Evolutionary conservation across 2,329 filamentous ascomycete genomes (phyloP).

Genomic region (Bertia moriformis): DNA sequence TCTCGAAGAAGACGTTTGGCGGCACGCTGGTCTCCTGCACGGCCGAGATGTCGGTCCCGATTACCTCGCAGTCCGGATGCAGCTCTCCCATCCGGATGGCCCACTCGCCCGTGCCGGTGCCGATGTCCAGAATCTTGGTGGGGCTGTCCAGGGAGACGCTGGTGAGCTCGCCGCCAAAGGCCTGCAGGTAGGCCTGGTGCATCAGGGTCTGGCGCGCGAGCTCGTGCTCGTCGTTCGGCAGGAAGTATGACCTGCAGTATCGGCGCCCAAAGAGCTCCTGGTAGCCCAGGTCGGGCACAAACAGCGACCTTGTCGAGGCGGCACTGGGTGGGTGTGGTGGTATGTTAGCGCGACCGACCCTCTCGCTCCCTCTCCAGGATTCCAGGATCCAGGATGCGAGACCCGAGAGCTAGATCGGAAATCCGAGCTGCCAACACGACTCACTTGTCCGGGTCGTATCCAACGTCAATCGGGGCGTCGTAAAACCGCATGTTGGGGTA

Average conservation of each 20-base stretch:
- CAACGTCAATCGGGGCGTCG: neutral
- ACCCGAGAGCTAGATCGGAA: too few species aligned
- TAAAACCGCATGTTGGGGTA: slow-evolving; percentile 16
- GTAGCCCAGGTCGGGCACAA: slow-evolving; percentile 35
- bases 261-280: slow-evolving; percentile 46
- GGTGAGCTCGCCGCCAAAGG: slow-evolving; percentile 27
- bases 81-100: slow-evolving; percentile 36
- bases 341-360: too few species aligned
- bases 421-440: too few species aligned
- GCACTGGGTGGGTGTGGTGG: too few species aligned
- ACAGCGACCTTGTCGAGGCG: slow-evolving; percentile 30
- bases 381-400: too few species aligned
- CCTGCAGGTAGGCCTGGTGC: slow-evolving; percentile 46
- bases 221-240: slow-evolving; percentile 53
- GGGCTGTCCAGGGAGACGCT: slow-evolving; percentile 25
- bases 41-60: slow-evolving; percentile 42
- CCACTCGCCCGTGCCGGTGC: slow-evolving; percentile 41
- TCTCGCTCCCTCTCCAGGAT: too few species aligned
- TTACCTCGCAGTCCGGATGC: slow-evolving; percentile 37
- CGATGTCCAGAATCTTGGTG: slow-evolving; percentile 36
- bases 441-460: neutral
- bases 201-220: slow-evolving; percentile 46
- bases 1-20: slow-evolving; percentile 43
- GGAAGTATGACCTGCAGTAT: slow-evolving; percentile 47
- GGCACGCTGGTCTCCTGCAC: slow-evolving; percentile 41